A percentile compares a stretch with the other conserved stretches of the same genome.
phyloP scores from a whole-genome alignment of 2,329 filamentous ascomycete species.

The Neocatenulostroma microsporum region DNA sequence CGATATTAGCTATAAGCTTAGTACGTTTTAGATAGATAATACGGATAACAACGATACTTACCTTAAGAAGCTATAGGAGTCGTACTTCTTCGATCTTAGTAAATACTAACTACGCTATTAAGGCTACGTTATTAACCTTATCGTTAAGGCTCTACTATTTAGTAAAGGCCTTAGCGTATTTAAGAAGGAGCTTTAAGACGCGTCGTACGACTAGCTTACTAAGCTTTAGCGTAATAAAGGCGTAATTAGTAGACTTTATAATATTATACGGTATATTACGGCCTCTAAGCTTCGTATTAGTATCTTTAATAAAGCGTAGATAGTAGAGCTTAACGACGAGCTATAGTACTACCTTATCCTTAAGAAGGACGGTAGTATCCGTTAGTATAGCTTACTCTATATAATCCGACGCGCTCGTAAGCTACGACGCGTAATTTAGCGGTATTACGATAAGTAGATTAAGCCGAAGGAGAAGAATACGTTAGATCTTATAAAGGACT shows the following conservation, averaged over 20 bases:
- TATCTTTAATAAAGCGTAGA: conserved; percentile 2
- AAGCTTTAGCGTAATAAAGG: conserved; percentile 6
- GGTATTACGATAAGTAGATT: no score
- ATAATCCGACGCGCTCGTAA: no score
- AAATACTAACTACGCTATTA: conserved; percentile 4
- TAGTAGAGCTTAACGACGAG: conserved; percentile 1
- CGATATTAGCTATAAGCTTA: conserved; percentile 1
- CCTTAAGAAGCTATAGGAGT: conserved; percentile 1
- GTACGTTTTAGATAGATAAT: conserved; percentile 7
- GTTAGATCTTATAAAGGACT: no score
- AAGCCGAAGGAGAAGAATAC: no score
- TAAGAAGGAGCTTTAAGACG: conserved; percentile 6
- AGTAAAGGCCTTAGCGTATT: not conserved
- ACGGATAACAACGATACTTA: conserved; percentile 4
- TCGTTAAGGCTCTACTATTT: conserved; percentile 7
- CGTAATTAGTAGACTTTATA: conserved; percentile 8
- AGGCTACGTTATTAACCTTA: conserved; percentile 6
- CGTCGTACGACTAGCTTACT: not conserved
- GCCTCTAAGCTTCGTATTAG: not conserved
- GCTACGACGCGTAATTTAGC: no score
- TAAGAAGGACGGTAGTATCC: no score
- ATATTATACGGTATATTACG: conserved; percentile 6
- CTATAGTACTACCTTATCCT: conserved; percentile 2
- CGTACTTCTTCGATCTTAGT: not conserved
- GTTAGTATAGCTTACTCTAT: no score